Percentiles rank a stretch among this genome's conserved stretches.
phyloP scores from a whole-genome alignment of 768 basidiomycete genomes.

The Macrolepiota dolichaula region DNA sequence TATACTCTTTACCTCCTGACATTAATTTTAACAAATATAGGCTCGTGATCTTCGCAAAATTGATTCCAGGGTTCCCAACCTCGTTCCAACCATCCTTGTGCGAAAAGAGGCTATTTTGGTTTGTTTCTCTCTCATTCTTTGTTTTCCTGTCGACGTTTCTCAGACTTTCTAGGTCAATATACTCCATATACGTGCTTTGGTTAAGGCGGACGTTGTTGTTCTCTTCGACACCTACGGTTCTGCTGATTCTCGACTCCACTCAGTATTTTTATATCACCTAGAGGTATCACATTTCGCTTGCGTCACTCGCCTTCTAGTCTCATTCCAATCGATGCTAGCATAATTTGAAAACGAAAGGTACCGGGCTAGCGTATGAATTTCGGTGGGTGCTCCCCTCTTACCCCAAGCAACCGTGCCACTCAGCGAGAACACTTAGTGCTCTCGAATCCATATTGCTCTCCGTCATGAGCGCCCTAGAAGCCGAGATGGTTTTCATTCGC shows the following conservation, averaged over 20 bases:
- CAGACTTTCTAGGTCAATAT: slow-evolving; percentile 69
- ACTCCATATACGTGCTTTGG: slow-evolving; percentile 89
- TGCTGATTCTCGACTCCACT: slow-evolving; percentile 80
- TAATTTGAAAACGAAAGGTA: slow-evolving; percentile 71
- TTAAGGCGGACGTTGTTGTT: slow-evolving; percentile 89
- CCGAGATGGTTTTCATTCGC: slow-evolving; percentile 93
- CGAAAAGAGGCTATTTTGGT: slow-evolving; percentile 87
- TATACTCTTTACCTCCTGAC: slow-evolving; percentile 2
- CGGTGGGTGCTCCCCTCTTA: slow-evolving; percentile 43
- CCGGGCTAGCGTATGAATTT: slow-evolving; percentile 83
- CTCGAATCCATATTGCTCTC: slow-evolving; percentile 91
- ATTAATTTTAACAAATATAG: slow-evolving; percentile 32
- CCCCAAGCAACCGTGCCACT: not conserved
- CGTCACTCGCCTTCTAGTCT: slow-evolving; percentile 2
- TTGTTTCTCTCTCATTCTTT: slow-evolving; percentile 23
- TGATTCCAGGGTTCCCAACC: slow-evolving; percentile 90
- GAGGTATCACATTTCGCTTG: slow-evolving; percentile 46
- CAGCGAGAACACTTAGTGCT: slow-evolving; percentile 47
- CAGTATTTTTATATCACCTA: slow-evolving; percentile 83
- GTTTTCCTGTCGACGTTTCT: slow-evolving; percentile 4
- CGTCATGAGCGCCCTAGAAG: slow-evolving; percentile 88
- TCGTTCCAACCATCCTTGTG: slow-evolving; percentile 90
- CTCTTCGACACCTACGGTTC: slow-evolving; percentile 93
- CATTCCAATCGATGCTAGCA: slow-evolving; percentile 44
- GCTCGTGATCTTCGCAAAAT: slow-evolving; percentile 96